Evolutionary conservation across 257 asterid species (phyloP), one percentile per base, ranked within the genome.

Genomic region (Petrea volubilis): DNA sequence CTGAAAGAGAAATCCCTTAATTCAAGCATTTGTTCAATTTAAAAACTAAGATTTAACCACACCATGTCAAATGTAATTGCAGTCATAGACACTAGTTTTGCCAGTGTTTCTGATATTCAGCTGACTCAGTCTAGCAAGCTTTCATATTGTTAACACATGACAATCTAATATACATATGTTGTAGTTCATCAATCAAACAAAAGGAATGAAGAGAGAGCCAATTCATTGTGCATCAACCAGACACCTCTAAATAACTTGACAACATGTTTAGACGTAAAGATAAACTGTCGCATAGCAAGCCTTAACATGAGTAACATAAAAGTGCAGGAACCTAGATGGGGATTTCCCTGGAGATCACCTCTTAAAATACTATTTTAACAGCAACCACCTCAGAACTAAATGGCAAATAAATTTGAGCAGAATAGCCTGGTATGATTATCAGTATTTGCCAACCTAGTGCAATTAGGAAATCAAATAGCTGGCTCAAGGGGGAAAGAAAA

Each of bases 361-460:
- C 66, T 31, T 15, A 1, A 11, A 14, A 18, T 43, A 38, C 43
- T 53, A 50, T 11, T 47, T 34, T 55, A 58, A 49, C 29, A 63
- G 64, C 25, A 56, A 60, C 62, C 51, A 34, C 68, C 77, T 41
- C 55, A 66, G 36, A 51, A n/a, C n/a, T n/a, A n/a, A n/a, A n/a
- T n/a, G n/a, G n/a, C n/a, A n/a, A n/a, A n/a, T n/a, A n/a, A n/a
- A n/a, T n/a, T n/a, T n/a, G n/a, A n/a, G n/a, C n/a, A n/a, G n/a
- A n/a, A n/a, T n/a, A n/a, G n/a, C n/a, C n/a, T n/a, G n/a, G n/a
- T n/a, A n/a, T n/a, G n/a, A n/a, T n/a, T n/a, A 51, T 52, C 60
- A 49, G 34, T 60, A 63, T 47, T 60, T 24, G 17, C 40, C 25
- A 60, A 44, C 56, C 31, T 7, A 31, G 40, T 28, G 58, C 28